phyloP scores from a whole-genome alignment of 176 grass and related monocot species.

The Triticum dicoccoides region DNA sequence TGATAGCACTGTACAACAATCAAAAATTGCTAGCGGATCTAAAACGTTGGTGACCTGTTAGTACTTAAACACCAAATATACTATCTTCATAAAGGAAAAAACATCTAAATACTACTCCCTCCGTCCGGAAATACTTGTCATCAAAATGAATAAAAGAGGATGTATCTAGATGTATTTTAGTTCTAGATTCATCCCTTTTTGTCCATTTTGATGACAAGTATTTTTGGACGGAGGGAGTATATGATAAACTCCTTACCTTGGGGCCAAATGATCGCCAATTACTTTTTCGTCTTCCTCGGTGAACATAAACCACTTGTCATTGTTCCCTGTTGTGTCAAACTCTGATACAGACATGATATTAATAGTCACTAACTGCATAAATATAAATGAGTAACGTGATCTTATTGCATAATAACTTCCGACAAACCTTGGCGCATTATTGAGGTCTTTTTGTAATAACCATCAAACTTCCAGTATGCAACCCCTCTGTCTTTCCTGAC shows the following conservation, averaged over 20 bases:
- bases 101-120: neutral
- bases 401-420: neutral
- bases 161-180: no score
- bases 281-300: conserved; percentile 44
- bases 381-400: neutral
- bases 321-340: conserved; percentile 10
- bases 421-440: conserved; percentile 44
- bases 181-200: no score
- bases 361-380: neutral
- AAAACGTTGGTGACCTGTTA: neutral
- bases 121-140: no score
- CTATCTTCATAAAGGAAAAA: neutral
- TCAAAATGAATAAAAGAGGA: no score
- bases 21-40: neutral
- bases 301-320: conserved; percentile 47
- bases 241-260: conserved; percentile 22
- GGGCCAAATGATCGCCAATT: conserved; percentile 31
- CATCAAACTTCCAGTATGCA: conserved; percentile 43
- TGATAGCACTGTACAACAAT: neutral
- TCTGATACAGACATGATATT: conserved; percentile 30
- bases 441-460: conserved; percentile 13
- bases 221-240: neutral
- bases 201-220: no score
- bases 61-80: neutral
- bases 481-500: conserved; percentile 27